phyloP scores from a whole-genome alignment of 2,329 filamentous ascomycete species.

The Fusarium transvaalense region DNA sequence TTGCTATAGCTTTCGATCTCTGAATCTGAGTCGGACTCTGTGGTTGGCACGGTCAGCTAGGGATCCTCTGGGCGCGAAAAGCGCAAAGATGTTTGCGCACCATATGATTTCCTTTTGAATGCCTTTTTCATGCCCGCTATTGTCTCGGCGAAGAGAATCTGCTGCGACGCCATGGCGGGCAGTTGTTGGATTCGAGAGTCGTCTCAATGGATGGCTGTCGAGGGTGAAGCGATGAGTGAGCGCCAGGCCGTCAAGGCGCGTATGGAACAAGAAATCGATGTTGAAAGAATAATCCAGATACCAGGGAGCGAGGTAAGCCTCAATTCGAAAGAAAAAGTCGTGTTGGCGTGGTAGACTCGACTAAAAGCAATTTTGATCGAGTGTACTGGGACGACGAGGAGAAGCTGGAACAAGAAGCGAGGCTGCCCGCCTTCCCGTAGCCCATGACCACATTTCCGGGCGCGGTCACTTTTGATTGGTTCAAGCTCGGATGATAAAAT shows the following conservation, averaged over 20 bases:
- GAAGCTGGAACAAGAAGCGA: slow-evolving; percentile 49
- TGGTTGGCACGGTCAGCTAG: slow-evolving; percentile 41
- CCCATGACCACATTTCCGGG: slow-evolving; percentile 50
- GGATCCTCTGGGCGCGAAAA: slow-evolving; percentile 4
- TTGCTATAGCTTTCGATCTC: slow-evolving; percentile 77
- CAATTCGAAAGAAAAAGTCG: slow-evolving; percentile 3
- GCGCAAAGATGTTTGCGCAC: slow-evolving; percentile 54
- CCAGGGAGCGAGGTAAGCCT: not conserved
- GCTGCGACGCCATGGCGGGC: slow-evolving; percentile 62
- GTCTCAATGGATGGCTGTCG: slow-evolving; percentile 27
- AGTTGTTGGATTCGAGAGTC: slow-evolving; percentile 22
- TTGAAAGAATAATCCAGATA: not conserved
- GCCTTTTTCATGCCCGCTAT: slow-evolving; percentile 77
- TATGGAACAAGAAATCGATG: not conserved
- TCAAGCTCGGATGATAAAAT: slow-evolving; percentile 39
- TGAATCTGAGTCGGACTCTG: slow-evolving; percentile 84
- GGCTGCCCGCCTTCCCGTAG: slow-evolving; percentile 50
- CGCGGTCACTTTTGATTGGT: slow-evolving; percentile 39
- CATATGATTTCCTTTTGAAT: slow-evolving; percentile 72
- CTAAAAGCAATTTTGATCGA: slow-evolving; percentile 42
- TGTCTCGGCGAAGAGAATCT: slow-evolving; percentile 74
- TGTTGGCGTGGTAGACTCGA: slow-evolving; percentile 24
- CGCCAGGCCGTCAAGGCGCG: slow-evolving; percentile 21
- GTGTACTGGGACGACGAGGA: slow-evolving; percentile 45
- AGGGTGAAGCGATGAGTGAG: slow-evolving; percentile 38